These are phyloP conservation scores for Calonectria henricotiae DNA, from an alignment of 2,329 filamentous ascomycete genomes.

Conservation along the genomic window DNA sequence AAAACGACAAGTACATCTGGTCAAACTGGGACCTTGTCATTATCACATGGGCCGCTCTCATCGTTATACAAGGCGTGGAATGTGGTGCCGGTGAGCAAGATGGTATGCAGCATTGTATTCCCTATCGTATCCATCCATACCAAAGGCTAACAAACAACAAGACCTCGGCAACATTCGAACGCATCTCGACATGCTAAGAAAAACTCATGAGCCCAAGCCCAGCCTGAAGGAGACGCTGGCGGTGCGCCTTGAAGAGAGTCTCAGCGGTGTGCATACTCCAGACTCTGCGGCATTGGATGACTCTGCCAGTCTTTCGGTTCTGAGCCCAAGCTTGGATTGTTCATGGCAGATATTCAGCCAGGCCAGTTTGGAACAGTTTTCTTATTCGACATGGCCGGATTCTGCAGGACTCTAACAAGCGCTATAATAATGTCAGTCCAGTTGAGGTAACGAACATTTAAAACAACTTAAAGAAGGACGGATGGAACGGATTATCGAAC, in stretches of 20 bases:
- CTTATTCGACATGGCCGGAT: slow-evolving; percentile 13
- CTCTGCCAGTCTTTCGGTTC: not conserved
- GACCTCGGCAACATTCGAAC: slow-evolving; percentile 31
- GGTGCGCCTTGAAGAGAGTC: slow-evolving; percentile 31
- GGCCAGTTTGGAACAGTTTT: slow-evolving; percentile 30
- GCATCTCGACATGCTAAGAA: slow-evolving; percentile 32
- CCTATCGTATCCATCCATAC: not conserved
- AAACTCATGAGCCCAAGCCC: slow-evolving; percentile 16
- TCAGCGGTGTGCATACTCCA: slow-evolving; percentile 31
- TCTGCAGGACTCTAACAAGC: slow-evolving; percentile 7
- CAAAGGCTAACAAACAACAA: not conserved
- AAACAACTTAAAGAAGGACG: not conserved
- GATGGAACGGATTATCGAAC: no score
- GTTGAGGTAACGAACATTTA: not conserved
- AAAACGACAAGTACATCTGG: slow-evolving; percentile 29
- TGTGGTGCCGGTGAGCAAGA: slow-evolving; percentile 21
- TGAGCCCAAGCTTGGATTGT: slow-evolving; percentile 26
- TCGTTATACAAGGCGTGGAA: slow-evolving; percentile 31
- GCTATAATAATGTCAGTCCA: not conserved
- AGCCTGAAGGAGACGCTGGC: slow-evolving; percentile 27
- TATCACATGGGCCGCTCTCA: slow-evolving; percentile 32
- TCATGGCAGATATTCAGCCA: slow-evolving; percentile 38
- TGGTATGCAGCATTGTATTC: not conserved
- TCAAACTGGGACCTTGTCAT: slow-evolving; percentile 32
- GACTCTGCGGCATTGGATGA: not conserved